Evolutionary conservation across 257 asterid species (phyloP).

Genomic region (Linderniella brevidens): DNA sequence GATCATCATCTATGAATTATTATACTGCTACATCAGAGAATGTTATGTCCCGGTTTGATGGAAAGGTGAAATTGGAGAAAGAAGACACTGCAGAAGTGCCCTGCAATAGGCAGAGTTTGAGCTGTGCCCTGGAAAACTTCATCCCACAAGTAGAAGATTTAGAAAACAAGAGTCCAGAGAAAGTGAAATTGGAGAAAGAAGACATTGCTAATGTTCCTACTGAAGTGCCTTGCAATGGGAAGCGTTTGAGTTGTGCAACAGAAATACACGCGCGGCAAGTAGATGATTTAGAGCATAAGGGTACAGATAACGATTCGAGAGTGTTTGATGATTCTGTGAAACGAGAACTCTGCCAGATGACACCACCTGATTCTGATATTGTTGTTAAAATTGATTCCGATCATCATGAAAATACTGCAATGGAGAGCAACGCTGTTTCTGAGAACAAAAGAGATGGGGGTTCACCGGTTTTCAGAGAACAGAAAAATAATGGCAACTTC

Average conservation of each 20-base stretch:
- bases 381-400: slow-evolving; percentile 13
- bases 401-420: slow-evolving; percentile 9
- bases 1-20: slow-evolving; percentile 9
- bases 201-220: too few species aligned
- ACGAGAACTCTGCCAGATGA: slow-evolving; percentile 29
- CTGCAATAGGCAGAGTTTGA: slow-evolving; percentile 9
- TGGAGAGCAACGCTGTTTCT: slow-evolving; percentile 8
- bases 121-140: slow-evolving; percentile 1
- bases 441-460: slow-evolving; percentile 9
- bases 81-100: slow-evolving; percentile 9
- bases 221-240: too few species aligned
- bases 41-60: slow-evolving; percentile 9
- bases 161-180: too few species aligned
- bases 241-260: neutral
- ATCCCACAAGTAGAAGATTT: too few species aligned
- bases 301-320: slow-evolving; percentile 9
- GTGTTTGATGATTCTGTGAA: slow-evolving; percentile 12
- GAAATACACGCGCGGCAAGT: slow-evolving; percentile 2
- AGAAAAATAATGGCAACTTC: slow-evolving; percentile 6
- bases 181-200: too few species aligned
- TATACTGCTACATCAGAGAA: slow-evolving; percentile 5
- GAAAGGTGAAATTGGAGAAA: slow-evolving; percentile 4
- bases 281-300: slow-evolving; percentile 5
- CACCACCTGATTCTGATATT: slow-evolving; percentile 49
- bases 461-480: slow-evolving; percentile 12